Evolutionary conservation across 805 yeast genomes (phyloP), one percentile per base, ranked within the genome.

Genomic region (Hanseniaspora jakobsenii): DNA sequence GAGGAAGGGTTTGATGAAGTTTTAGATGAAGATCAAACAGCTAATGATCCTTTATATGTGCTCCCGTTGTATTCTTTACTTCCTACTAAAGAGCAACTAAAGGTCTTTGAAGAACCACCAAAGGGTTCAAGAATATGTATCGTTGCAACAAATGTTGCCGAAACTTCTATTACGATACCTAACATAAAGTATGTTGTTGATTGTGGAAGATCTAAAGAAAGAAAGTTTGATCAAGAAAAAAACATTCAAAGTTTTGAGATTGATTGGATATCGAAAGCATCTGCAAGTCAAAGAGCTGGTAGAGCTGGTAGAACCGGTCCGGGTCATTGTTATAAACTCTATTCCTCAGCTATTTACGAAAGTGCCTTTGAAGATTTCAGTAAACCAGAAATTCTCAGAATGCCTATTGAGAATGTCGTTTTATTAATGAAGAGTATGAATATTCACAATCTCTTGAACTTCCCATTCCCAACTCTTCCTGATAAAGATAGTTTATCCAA

Each of bases 301-400:
- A 78, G 97, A 68, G 97, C 97, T 40, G 97, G 96, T 58, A 79
- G 97, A 71, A 87, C 95, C 0, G 98, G 97, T 0, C 96, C 98
- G 0, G 99, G 99, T 48, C 97, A 91, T 56, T 84, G 95, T 59
- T 91, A 91, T 59, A 67, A 98, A 49, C 61, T 91, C 12, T 91
- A 70, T 55, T 89, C 97, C 0, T 87, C 97, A 13, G 98, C 98
- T 2, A 81, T 93, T 6, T 91, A 69, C 59, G 96, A 91, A 57
- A 73, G 77, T 50, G 91, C 80, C 51, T 91, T 91, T 58, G 69
- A 69, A 3, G 85, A 80, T 55, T 91, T 91, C 55, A 71, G 91
- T 9, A 69, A 68, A 45, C 97, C 99, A 0, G 99, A 91, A 59
- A 87, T 91, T 36, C 64, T 83, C 47, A 69, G 97, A 51, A 87